Percentiles rank a stretch among this genome's conserved stretches.
These are phyloP conservation scores for Capsella bursapastoris DNA, from an alignment of 345 rosid genomes.

Conservation along the genomic window DNA sequence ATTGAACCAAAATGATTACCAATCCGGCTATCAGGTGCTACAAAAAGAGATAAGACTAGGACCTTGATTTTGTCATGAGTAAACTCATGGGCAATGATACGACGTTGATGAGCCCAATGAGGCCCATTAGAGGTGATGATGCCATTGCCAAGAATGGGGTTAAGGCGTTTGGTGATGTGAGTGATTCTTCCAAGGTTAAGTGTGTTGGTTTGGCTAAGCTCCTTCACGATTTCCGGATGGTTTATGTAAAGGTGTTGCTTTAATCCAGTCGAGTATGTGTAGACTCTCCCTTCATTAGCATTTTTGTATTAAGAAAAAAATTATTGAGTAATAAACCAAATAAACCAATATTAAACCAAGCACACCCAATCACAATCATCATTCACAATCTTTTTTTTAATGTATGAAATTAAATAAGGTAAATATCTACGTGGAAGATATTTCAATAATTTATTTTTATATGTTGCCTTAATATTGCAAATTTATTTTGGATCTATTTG, in stretches of 20 bases:
- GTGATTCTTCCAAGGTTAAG: conserved; percentile 65
- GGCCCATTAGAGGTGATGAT: conserved; percentile 62
- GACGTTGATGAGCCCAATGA: conserved; percentile 62
- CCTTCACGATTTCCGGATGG: conserved; percentile 65
- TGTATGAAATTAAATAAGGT: background rate
- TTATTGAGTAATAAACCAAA: conserved; percentile 5
- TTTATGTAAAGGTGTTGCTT: conserved; percentile 66
- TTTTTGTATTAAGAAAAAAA: background rate
- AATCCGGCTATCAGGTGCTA: background rate
- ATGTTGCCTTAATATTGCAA: background rate
- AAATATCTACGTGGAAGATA: background rate
- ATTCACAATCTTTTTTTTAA: background rate
- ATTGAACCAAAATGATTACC: background rate
- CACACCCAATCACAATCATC: conserved; percentile 11
- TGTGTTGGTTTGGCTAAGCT: conserved; percentile 54
- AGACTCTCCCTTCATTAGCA: conserved; percentile 56
- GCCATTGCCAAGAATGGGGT: conserved; percentile 69
- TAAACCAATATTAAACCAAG: background rate
- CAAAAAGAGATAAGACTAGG: background rate
- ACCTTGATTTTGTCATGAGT: conserved; percentile 77
- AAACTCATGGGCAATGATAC: conserved; percentile 67
- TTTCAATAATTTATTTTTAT: background rate
- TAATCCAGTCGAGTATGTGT: conserved; percentile 69
- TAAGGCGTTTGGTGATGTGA: conserved; percentile 55
- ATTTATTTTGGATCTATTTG: background rate